Evolutionary conservation across 495 filamentous ascomycete genomes (phyloP), one percentile per base, ranked within the genome.

Genomic region (Aspergillus sparsus): DNA sequence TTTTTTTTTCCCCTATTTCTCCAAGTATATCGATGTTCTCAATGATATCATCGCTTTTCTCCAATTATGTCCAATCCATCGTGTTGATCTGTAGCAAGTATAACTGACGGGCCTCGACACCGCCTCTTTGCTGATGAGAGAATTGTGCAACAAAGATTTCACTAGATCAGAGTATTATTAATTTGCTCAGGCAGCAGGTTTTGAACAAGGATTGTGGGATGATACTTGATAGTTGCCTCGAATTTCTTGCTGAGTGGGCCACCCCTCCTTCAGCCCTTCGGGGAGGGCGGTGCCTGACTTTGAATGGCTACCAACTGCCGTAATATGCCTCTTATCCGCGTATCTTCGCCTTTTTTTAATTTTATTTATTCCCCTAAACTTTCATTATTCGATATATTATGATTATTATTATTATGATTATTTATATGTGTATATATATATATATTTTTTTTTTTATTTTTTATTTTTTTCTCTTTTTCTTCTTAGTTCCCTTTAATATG

Each of bases 201-300:
- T 27, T 5, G 8, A 34, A 46, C 36, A 33, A 47, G 33, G 50
- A 57, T 62, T 21, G 11, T 53, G 54, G 50, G 21, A 27, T 1
- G 21, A 27, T 27, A 27, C 39, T 58, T 54, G 61, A 55, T 46
- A 58, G 33, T 27, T 37, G 37, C 39, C 21, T 44, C 41, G 50
- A 27, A 50, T 58, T 58, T 46, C 55, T 32, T 55, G 61, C 55
- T 62, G 42, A 33, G 34, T n/a, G 36, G n/a, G 42, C 10, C 36
- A 39, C 49, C 35, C 55, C 39, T 33, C 39, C 37, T 49, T 34
- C 49, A 45, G 39, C 49, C 39, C 16, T 39, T 13, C 15, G 16
- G 35, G 37, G 57, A 45, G 49, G 56, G 47, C 37, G 57, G 49
- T 59, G 57, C 49, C 57, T 57, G 44, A 41, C 45, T 18, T 11